Base-by-base conservation (phyloP, 2,329 filamentous ascomycete species). In the Clonostachys chloroleuca region DNA sequence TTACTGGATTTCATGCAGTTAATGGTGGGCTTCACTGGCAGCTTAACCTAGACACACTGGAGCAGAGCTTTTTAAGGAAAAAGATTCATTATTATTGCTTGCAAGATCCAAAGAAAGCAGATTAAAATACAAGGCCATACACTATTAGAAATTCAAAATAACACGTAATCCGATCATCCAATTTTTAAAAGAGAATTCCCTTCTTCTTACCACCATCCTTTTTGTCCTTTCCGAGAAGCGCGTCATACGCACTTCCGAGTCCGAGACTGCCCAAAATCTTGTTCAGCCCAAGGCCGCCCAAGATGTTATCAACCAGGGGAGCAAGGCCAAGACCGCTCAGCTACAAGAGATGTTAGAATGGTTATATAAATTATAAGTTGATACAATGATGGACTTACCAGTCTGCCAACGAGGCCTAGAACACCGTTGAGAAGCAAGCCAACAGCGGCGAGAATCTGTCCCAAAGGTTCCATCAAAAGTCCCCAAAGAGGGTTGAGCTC, bases 361-460 rank as follows among this genome's bases (percentile, higher is more conserved):
- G 12, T 47, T 24, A 47, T 49, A 17, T 10, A 6, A 12, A 34
- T 34, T 49, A 17, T 10, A 6, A 12, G 33, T 34, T 18, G 12
- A 33, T 33, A 42, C n/a, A 7, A 16, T 14, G 17, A 12, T 44
- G 10, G 42, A 60, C 69, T 66, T 59, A 78, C 69, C 51, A 95
- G 71, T 60, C 84, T 84, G 47, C 90, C 91, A 17, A 96, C 89
- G 2, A 96, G 78, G 40, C 87, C 87, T 7, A 96, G 75, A 0
- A 96, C 91, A 64, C 92, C 91, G 45, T 76, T 84, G 51, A 96
- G 75, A 52, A 96, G 68, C 49, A 96, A 70, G 18, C 92, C 92
- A 42, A 96, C 91, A 12, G 89, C 91, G 9, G 91, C 89, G 43
- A 96, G 79, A 62, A 96, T 96, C 77, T 96, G 92, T 78, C 91